phyloP scores from a whole-genome alignment of 148 eudicot species.

The Diospyros kaki region DNA sequence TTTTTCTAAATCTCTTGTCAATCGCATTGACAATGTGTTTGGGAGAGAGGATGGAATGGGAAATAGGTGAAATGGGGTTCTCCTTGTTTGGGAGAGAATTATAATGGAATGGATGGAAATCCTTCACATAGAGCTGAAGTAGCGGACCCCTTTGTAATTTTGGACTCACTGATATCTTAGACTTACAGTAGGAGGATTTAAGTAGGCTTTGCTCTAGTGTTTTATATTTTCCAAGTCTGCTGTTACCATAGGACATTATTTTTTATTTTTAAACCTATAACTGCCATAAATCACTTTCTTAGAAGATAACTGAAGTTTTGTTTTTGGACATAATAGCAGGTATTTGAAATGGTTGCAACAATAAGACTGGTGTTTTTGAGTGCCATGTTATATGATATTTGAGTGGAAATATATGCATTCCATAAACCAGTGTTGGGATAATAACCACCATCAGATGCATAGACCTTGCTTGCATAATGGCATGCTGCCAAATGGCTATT shows the following conservation, averaged over 20 bases:
- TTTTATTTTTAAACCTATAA: not conserved
- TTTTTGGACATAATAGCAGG: not conserved
- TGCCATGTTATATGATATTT: not conserved
- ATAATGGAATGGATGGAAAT: not conserved
- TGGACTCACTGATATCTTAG: not conserved
- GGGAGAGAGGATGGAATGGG: no score
- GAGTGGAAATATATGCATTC: not conserved
- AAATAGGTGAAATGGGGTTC: no score
- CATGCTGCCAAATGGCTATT: not conserved
- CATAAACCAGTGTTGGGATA: not conserved
- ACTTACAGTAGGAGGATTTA: no score
- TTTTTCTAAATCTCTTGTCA: no score
- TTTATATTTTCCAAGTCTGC: no score
- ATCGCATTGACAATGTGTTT: no score
- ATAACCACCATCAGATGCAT: not conserved
- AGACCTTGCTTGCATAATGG: not conserved
- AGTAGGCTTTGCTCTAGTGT: no score
- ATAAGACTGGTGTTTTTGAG: not conserved
- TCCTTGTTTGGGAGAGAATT: not conserved
- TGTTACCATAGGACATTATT: no score
- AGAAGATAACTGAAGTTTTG: not conserved
- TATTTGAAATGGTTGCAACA: not conserved
- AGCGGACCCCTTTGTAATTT: not conserved
- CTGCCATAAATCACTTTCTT: not conserved
- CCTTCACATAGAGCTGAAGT: not conserved